Conservation (phyloP, 495 filamentous ascomycete genomes). For the Viridothelium virens region DNA sequence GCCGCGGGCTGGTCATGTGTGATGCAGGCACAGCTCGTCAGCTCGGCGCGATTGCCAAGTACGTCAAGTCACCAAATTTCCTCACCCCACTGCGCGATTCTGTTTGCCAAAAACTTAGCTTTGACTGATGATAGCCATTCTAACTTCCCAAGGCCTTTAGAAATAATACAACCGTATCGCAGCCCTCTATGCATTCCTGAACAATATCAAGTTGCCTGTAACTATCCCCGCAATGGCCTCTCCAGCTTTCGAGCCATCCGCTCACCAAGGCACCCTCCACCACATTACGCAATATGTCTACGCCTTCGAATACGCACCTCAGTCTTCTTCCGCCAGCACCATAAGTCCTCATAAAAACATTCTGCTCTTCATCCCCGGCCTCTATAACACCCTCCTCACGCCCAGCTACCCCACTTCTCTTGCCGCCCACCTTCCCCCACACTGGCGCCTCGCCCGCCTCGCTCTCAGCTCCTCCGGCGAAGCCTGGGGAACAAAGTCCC, state of each 20-base stretch:
- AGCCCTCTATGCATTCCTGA: too few relatives aligned
- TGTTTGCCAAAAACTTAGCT: too few relatives aligned
- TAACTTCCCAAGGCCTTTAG: too few relatives aligned
- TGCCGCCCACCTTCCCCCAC: conserved; percentile 49
- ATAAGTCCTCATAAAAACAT: conserved; percentile 48
- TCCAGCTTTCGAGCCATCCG: conserved; percentile 14
- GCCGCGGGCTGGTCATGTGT: background rate
- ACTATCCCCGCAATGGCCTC: background rate
- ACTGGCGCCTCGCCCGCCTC: conserved; percentile 55
- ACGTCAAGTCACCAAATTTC: background rate
- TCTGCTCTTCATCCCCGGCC: conserved; percentile 75
- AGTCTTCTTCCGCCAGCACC: conserved; percentile 11
- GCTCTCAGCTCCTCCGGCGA: conserved; percentile 57
- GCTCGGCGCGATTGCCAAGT: too few relatives aligned
- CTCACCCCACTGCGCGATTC: background rate
- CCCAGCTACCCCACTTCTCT: conserved; percentile 53
- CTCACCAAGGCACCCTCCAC: conserved; percentile 48
- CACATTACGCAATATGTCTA: conserved; percentile 51
- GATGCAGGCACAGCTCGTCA: background rate
- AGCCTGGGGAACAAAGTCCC: conserved; percentile 63
- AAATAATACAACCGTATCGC: too few relatives aligned
- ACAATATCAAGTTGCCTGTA: background rate
- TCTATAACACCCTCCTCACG: conserved; percentile 71
- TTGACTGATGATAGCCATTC: too few relatives aligned
- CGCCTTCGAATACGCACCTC: conserved; percentile 50